A percentile compares a stretch with the other conserved stretches of the same genome.
phyloP scores from a whole-genome alignment of 495 filamentous ascomycete genomes.

The Aspergillus kassunensis region DNA sequence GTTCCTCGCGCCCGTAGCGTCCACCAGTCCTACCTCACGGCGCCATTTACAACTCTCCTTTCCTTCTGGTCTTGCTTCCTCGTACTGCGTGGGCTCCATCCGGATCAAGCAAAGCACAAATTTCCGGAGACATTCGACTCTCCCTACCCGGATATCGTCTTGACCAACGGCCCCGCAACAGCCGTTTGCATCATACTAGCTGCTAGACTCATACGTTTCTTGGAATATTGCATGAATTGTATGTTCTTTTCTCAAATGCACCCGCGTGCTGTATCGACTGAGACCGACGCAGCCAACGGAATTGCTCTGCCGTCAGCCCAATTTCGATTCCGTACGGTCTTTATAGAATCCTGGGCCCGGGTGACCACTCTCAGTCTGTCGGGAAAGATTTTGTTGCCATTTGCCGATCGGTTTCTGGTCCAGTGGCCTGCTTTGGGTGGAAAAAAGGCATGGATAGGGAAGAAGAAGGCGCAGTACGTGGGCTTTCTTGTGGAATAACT shows the following conservation, averaged over 20 bases:
- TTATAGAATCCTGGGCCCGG: conserved; percentile 89
- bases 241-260: neutral
- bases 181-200: conserved; percentile 74
- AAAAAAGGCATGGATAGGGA: conserved; percentile 39
- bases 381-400: conserved; percentile 62
- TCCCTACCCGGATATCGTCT: conserved; percentile 63
- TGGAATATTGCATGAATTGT: conserved; percentile 20
- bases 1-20: conserved; percentile 71
- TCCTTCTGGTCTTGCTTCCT: conserved; percentile 49
- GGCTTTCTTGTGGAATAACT: conserved; percentile 44
- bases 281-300: neutral
- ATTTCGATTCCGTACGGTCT: conserved; percentile 65
- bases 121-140: conserved; percentile 19
- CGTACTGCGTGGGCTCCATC: conserved; percentile 41
- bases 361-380: conserved; percentile 75
- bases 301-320: conserved; percentile 1
- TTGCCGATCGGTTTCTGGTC: conserved; percentile 69
- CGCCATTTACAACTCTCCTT: conserved; percentile 56
- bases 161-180: conserved; percentile 87
- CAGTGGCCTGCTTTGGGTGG: conserved; percentile 63
- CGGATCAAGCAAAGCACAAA: conserved; percentile 24
- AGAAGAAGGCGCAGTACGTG: conserved; percentile 41
- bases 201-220: conserved; percentile 62
- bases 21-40: conserved; percentile 70
- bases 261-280: neutral